Evolutionary conservation across 2,329 filamentous ascomycete genomes (phyloP).

Genomic region (Leptodontidium sp.): DNA sequence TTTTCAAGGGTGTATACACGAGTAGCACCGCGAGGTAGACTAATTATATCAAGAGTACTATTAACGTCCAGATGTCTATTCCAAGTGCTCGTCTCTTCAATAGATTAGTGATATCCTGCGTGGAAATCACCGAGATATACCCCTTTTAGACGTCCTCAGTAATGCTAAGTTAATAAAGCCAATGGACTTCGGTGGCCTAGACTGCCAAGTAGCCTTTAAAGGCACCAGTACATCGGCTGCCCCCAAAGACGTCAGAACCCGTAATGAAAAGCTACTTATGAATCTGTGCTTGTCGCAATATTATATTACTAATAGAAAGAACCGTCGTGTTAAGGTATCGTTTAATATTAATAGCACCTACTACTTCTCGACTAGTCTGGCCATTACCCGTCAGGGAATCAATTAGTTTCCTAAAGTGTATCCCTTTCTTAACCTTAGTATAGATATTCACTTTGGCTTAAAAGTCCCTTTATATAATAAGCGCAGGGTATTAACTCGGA

Average conservation of each 20-base stretch:
- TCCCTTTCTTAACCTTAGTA: too few species aligned
- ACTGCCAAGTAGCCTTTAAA: too few species aligned
- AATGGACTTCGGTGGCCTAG: too few species aligned
- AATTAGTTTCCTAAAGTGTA: too few species aligned
- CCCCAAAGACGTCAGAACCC: background rate
- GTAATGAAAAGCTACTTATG: background rate
- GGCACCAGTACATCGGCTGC: background rate
- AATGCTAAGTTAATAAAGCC: too few species aligned
- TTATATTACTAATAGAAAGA: background rate
- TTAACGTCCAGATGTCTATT: background rate
- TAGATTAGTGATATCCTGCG: background rate
- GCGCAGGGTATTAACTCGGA: background rate
- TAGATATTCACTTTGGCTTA: too few species aligned
- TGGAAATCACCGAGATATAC: too few species aligned
- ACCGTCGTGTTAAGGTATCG: background rate
- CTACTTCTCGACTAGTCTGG: background rate
- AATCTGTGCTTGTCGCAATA: background rate
- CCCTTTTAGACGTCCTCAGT: too few species aligned
- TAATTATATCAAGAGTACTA: background rate
- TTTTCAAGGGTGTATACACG: background rate
- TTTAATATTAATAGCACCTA: background rate
- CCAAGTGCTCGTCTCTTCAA: background rate
- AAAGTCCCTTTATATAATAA: too few species aligned
- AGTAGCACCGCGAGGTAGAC: background rate
- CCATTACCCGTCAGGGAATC: background rate